Evolutionary conservation across 176 grass and related monocot species (phyloP).

Genomic region (Musa schizocarpa): DNA sequence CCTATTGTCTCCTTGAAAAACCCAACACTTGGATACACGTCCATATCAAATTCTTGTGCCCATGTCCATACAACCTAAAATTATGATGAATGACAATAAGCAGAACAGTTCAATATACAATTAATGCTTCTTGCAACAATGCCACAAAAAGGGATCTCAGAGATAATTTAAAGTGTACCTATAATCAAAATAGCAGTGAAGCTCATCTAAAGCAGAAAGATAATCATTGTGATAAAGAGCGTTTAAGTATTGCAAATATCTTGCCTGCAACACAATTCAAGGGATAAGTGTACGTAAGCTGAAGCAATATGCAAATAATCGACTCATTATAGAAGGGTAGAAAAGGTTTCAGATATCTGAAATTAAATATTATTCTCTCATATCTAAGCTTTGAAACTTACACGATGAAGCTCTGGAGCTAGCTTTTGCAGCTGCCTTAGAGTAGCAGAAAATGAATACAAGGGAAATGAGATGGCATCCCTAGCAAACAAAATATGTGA

Average conservation of each 20-base stretch:
- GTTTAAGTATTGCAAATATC: conserved; percentile 91
- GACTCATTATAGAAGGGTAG: not conserved
- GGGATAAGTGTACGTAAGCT: not conserved
- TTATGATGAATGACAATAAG: not conserved
- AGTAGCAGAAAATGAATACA: conserved; percentile 79
- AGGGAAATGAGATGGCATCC: conserved; percentile 63
- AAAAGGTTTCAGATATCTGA: conserved; percentile 18
- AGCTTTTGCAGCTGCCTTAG: conserved; percentile 70
- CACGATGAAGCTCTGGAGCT: conserved; percentile 81
- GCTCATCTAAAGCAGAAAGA: conserved; percentile 60
- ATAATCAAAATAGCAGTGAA: conserved; percentile 92
- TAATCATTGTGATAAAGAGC: conserved; percentile 85
- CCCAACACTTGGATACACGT: not conserved
- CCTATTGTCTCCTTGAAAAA: not conserved
- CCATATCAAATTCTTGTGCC: not conserved
- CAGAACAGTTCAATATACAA: not conserved
- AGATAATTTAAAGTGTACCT: conserved; percentile 34
- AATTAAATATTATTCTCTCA: not conserved
- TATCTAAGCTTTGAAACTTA: conserved; percentile 41
- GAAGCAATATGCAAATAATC: conserved; percentile 14
- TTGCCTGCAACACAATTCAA: conserved; percentile 46
- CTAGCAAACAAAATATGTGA: conserved; percentile 31
- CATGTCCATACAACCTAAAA: not conserved
- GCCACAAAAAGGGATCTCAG: not conserved
- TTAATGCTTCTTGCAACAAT: not conserved